A percentile compares a stretch with the other conserved stretches of the same genome.
phyloP scores from a whole-genome alignment of 1,284 basidiomycete genomes.

The Puccinia novopanici region DNA sequence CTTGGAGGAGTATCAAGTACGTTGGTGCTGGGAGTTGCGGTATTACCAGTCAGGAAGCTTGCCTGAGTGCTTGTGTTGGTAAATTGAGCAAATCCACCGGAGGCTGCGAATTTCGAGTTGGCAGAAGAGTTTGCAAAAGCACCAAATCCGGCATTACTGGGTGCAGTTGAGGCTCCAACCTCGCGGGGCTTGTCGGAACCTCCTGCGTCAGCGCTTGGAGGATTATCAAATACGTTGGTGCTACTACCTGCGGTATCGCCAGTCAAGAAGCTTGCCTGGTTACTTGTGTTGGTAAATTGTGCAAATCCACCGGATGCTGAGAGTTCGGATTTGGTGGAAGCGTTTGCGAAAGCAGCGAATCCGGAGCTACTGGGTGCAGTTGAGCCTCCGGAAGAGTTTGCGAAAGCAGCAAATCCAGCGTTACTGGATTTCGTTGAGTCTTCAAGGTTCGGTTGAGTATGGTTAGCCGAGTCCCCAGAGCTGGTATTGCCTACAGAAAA shows the following conservation, averaged over 20 bases:
- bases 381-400: constrained; percentile 1
- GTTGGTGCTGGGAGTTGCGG: neutral
- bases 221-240: neutral
- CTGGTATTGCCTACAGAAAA: neutral
- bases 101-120: neutral
- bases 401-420: constrained; percentile 37
- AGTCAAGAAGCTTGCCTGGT: neutral
- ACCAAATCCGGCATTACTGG: too few species aligned
- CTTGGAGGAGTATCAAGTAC: neutral
- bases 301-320: constrained; percentile 2
- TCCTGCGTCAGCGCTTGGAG: neutral
- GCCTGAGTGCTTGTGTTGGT: constrained; percentile 1
- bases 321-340: neutral
- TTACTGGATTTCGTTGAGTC: neutral
- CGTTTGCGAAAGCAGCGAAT: constrained; percentile 31
- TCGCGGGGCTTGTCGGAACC: too few species aligned
- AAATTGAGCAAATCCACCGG: constrained; percentile 38
- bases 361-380: neutral
- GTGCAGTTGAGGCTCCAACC: too few species aligned
- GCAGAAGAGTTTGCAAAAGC: too few species aligned
- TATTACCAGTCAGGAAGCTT: neutral
- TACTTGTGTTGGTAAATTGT: constrained; percentile 27
- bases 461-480: neutral
- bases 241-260: neutral
- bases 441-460: neutral